A percentile compares a stretch with the other conserved stretches of the same genome.
Conservation (phyloP, 345 rosid species). For the Lenwebbia sp. region DNA sequence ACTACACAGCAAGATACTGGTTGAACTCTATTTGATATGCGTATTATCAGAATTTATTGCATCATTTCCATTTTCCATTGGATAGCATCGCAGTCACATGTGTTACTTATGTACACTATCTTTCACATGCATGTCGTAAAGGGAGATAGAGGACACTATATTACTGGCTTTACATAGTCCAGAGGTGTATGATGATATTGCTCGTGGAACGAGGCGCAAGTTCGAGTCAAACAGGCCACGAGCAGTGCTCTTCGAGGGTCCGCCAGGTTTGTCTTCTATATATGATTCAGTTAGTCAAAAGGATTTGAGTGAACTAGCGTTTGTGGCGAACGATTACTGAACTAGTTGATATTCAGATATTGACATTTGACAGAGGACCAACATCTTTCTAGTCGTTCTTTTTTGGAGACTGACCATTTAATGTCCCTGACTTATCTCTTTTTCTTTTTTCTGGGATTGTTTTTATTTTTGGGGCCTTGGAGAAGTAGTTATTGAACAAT, state of each 20-base stretch:
- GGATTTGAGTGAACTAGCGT: neutral
- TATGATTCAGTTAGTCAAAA: neutral
- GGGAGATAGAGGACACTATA: conserved; percentile 93
- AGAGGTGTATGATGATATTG: conserved; percentile 83
- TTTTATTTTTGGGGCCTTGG: neutral
- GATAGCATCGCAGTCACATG: neutral
- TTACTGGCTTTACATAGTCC: conserved; percentile 81
- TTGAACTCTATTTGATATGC: neutral
- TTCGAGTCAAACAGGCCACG: conserved; percentile 93
- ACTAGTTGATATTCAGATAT: neutral
- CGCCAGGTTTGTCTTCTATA: conserved; percentile 54
- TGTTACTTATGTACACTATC: neutral
- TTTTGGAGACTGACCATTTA: neutral
- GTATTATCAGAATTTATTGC: neutral
- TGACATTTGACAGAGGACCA: neutral
- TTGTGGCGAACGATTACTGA: neutral
- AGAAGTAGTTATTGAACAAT: neutral
- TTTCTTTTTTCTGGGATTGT: neutral
- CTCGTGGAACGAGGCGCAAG: conserved; percentile 72
- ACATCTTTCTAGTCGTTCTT: neutral
- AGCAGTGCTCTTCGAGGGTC: conserved; percentile 95
- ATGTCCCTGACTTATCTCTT: neutral
- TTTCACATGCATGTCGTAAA: conserved; percentile 7
- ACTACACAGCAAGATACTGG: neutral
- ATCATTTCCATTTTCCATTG: neutral